Evolutionary conservation across 2,329 filamentous ascomycete genomes (phyloP), one percentile per base, ranked within the genome.

Genomic region (Monilinia vaccinii-corymbosi): DNA sequence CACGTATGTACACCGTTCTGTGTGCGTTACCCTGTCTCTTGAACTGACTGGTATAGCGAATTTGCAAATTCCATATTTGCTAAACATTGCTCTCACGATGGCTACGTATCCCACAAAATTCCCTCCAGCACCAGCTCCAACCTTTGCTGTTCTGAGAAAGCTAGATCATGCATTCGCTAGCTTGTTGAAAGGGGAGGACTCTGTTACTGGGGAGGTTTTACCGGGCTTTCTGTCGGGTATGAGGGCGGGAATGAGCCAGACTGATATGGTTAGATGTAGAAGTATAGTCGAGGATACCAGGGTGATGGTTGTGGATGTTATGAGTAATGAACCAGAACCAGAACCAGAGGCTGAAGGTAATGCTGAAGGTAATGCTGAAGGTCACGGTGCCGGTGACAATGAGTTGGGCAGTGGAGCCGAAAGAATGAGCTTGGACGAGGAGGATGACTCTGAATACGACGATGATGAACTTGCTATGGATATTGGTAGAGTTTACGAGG

Each of bases 261-360:
- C 89, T 0, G 91, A 97, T 72, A 96, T 94, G 79, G 91, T 97
- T 9, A 82, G 93, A 45, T 87, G 92, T 64, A 87, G 89, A 70
- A 89, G 89, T 69, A 76, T 95, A 34, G 88, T 91, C 0, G 89
- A 95, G 70, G 82, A 86, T 65, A 89, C 88, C 18, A 80, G 92
- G 31, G 75, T 91, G 9, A 73, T 83, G 6, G 83, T 93, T 60
- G 82, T 91, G 1, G 84, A 89, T 61, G 80, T 85, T 18, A 80
- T 91, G 77, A 81, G 79, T 62, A 77, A 76, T 58, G 80, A 80
- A 60, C 72, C 75, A 52, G 75, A 77, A 18, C 74, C 77, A 36
- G 75, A 76, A 2, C 73, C 73, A 3, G 73, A 51, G 21, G 46
- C 11, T 10, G 47, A 36, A 4, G 31, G 6, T 28, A 9, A 36